Percentiles rank a stretch among this genome's conserved stretches.
Evolutionary conservation across 257 asterid species (phyloP).

Genomic region (Haberlea rhodopensis): DNA sequence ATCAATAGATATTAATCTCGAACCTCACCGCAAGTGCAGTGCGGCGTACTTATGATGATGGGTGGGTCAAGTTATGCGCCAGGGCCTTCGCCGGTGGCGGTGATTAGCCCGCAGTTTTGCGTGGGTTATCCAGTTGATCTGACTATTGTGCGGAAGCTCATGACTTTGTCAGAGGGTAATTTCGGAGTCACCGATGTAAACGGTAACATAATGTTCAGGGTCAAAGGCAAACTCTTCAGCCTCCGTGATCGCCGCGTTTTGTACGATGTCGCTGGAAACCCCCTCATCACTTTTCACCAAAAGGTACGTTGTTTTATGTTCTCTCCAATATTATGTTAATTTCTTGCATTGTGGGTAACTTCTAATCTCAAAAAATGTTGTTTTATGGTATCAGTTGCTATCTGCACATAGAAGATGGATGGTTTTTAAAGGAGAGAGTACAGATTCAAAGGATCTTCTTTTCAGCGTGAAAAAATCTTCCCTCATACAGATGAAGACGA

Average conservation of each 20-base stretch:
- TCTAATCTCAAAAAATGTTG: not conserved
- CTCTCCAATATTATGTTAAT: no score
- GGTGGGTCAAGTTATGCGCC: constrained; percentile 35
- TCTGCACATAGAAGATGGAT: constrained; percentile 72
- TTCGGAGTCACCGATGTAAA: constrained; percentile 59
- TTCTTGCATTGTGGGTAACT: not conserved
- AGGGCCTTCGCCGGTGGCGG: constrained; percentile 30
- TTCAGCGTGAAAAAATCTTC: constrained; percentile 59
- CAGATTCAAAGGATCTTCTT: constrained; percentile 39
- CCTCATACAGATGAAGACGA: constrained; percentile 46
- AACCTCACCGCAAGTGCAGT: not conserved
- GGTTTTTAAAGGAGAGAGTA: constrained; percentile 58
- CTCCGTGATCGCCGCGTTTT: constrained; percentile 66
- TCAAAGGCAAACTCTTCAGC: constrained; percentile 62
- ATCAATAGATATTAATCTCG: not conserved
- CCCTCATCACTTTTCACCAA: constrained; percentile 68
- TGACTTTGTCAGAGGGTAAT: constrained; percentile 58
- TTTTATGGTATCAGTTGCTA: constrained; percentile 40
- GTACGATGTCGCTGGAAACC: constrained; percentile 63
- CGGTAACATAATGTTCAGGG: constrained; percentile 59
- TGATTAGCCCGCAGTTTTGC: constrained; percentile 70
- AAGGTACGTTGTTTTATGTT: constrained; percentile 42
- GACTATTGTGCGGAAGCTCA: constrained; percentile 45
- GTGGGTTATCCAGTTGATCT: constrained; percentile 66
- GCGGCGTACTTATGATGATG: constrained; percentile 17